phyloP scores from a whole-genome alignment of 1,284 basidiomycete species.

The Tylopilus sp. region DNA sequence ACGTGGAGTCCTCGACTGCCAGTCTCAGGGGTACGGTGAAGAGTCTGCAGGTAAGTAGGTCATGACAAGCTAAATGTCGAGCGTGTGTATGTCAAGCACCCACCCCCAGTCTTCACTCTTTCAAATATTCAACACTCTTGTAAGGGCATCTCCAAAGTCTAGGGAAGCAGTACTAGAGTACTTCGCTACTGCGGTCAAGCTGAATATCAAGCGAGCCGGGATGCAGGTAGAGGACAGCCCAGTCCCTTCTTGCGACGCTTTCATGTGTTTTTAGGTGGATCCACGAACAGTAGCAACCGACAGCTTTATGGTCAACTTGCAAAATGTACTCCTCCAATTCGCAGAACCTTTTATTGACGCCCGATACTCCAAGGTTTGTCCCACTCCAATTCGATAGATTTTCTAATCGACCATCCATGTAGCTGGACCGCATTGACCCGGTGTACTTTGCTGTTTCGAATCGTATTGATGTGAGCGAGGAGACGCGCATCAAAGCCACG shows the following conservation, averaged over 20 bases:
- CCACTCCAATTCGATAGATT: background rate
- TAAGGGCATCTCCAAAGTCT: conserved; percentile 76
- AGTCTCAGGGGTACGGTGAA: conserved; percentile 81
- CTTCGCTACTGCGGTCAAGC: conserved; percentile 68
- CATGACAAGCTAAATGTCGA: background rate
- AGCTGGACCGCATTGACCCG: conserved; percentile 92
- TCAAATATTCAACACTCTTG: conserved; percentile 84
- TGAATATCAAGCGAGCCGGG: conserved; percentile 86
- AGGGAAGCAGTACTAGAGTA: conserved; percentile 85
- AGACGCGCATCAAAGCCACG: conserved; percentile 89
- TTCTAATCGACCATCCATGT: conserved; percentile 12
- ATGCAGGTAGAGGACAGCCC: conserved; percentile 59
- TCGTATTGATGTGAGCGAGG: conserved; percentile 76
- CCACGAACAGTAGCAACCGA: conserved; percentile 84
- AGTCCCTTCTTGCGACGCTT: background rate
- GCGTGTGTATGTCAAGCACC: conserved; percentile 11
- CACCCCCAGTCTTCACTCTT: conserved; percentile 68
- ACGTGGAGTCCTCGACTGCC: conserved; percentile 80
- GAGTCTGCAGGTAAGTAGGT: conserved; percentile 63
- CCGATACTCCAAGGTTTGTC: conserved; percentile 76
- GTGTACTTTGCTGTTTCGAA: conserved; percentile 73
- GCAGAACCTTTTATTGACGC: conserved; percentile 98
- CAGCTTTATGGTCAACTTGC: conserved; percentile 91
- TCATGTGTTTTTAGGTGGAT: conserved; percentile 56
- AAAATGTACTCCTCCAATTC: conserved; percentile 79